Conservation (phyloP, 495 filamentous ascomycete genomes). For the Xylaria sp. region DNA sequence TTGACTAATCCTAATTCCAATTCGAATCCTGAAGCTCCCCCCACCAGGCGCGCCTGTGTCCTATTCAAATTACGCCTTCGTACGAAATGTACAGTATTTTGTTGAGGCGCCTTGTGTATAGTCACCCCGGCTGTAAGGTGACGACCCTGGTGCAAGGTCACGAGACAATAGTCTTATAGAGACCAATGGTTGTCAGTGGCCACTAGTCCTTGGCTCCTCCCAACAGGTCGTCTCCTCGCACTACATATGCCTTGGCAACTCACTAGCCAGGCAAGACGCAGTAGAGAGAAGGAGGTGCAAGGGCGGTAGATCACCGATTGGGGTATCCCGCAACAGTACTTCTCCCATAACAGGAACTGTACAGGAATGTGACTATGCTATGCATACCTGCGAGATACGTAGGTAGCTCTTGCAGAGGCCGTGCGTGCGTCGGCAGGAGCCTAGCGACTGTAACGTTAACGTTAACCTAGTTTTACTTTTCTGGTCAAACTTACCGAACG, state of each 20-base stretch:
- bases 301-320: slow-evolving; percentile 15
- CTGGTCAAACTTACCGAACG: slow-evolving; percentile 9
- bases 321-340: slow-evolving; percentile 16
- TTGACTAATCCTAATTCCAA: slow-evolving; percentile 2
- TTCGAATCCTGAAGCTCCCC: neutral
- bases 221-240: slow-evolving; percentile 1
- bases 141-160: neutral
- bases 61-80: slow-evolving; percentile 7
- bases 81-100: neutral
- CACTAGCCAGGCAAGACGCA: neutral
- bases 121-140: neutral
- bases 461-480: neutral
- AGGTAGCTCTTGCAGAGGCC: slow-evolving; percentile 21
- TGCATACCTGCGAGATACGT: slow-evolving; percentile 23
- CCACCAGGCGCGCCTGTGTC: slow-evolving; percentile 2
- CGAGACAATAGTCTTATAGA: neutral
- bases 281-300: slow-evolving; percentile 1
- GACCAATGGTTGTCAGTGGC: slow-evolving; percentile 4
- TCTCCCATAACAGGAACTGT: slow-evolving; percentile 14
- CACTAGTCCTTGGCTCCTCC: slow-evolving; percentile 9
- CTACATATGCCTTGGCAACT: slow-evolving; percentile 12
- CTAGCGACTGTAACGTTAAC: slow-evolving; percentile 25
- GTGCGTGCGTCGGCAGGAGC: slow-evolving; percentile 25
- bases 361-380: slow-evolving; percentile 19
- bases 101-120: neutral